Evolutionary conservation across 2,329 filamentous ascomycete genomes (phyloP).

Genomic region (Neospermospora avenae): DNA sequence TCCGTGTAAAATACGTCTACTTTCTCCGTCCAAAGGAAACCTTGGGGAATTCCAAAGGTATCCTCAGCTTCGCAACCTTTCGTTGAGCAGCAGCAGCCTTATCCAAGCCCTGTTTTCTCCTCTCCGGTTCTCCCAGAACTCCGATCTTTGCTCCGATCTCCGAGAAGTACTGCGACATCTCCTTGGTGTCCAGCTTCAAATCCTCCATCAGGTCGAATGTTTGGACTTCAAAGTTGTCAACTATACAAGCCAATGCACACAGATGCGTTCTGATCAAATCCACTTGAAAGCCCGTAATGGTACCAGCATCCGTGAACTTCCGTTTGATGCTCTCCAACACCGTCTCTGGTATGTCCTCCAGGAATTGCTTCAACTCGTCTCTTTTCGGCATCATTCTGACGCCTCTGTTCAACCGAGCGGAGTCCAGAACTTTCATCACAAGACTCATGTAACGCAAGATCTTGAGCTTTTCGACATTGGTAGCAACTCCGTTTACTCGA

Average conservation of each 20-base stretch:
- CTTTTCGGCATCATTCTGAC: constrained; percentile 52
- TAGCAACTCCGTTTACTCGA: constrained; percentile 51
- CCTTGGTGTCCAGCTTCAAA: constrained; percentile 66
- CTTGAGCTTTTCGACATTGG: constrained; percentile 51
- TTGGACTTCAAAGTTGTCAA: constrained; percentile 72
- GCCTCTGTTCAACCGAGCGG: constrained; percentile 43
- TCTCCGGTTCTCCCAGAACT: constrained; percentile 44
- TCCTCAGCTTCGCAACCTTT: constrained; percentile 65
- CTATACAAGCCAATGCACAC: constrained; percentile 65
- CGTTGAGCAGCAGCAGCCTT: constrained; percentile 59
- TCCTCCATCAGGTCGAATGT: constrained; percentile 68
- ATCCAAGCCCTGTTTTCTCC: constrained; percentile 51
- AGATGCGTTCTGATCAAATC: constrained; percentile 73
- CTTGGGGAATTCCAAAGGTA: constrained; percentile 84
- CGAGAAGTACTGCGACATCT: constrained; percentile 67
- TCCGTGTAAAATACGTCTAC: constrained; percentile 2
- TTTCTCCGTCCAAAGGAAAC: constrained; percentile 28
- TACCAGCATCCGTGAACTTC: constrained; percentile 62
- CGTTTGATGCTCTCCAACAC: constrained; percentile 65
- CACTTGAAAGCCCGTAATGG: constrained; percentile 67
- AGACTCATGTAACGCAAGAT: constrained; percentile 59
- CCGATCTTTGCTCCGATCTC: constrained; percentile 70
- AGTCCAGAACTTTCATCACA: constrained; percentile 51
- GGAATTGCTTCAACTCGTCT: constrained; percentile 56
- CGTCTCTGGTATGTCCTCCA: constrained; percentile 56